Evolutionary conservation across 2,329 filamentous ascomycete genomes (phyloP), one percentile per base, ranked within the genome.

Genomic region (Colletotrichum caudatum): DNA sequence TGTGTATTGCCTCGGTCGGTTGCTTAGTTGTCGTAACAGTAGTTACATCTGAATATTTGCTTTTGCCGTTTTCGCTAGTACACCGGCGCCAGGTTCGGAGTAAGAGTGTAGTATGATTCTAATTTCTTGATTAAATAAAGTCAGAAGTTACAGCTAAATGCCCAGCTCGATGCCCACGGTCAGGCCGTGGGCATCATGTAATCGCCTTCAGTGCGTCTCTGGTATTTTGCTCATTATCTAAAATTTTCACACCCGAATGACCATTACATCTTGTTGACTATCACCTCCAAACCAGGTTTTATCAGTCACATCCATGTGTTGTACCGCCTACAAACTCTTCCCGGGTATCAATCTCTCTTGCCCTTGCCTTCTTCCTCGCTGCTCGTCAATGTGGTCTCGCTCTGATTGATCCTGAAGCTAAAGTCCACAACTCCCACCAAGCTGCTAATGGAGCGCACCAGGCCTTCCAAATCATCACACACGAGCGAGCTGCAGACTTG

Each of bases 361-460:
- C 62, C 54, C 14, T 71, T 71, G 5, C 59, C 65, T 0, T 71
- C 69, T 2, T 69, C 69, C 2, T 69, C 65, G 23, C 35, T 64
- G 23, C 53, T 69, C 6, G 65, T 56, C 26, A 71, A 4, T 1
- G 65, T 54, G 9, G 58, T 53, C 59, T 69, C 58, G 8, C 76
- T 69, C 41, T 71, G 68, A 37, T 77, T 84, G 23, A 90, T 81
- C 72, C 89, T 86, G 76, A 91, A 93, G 46, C 88, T 90, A 76
- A 94, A 95, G 78, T 94, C 92, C 29, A 94, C 85, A 73, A 93
- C 92, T 1, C 93, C 92, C 0, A 94, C 92, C 39, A 94, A 81
- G 50, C 86, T 86, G 76, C 87, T 91, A 1, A 94, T 88, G 37
- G 85, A 84, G 78, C 82, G 82, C 73, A 93, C 83, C 68, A 94